These are phyloP conservation scores for Xylaria sp. DNA, from an alignment of 2,329 filamentous ascomycete genomes.

Conservation along the genomic window DNA sequence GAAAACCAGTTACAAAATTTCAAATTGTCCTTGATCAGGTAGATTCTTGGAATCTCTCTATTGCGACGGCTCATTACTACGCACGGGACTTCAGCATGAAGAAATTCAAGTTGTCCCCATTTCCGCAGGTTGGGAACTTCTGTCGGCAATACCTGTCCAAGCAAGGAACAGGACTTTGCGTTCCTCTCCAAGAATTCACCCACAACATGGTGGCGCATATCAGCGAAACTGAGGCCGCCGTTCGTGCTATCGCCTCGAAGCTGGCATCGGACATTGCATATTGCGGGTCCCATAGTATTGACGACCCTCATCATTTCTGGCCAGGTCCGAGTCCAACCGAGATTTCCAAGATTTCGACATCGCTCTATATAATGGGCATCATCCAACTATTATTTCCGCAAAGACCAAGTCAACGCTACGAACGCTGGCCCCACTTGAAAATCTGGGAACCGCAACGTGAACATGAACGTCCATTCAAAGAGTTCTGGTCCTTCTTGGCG, in stretches of 20 bases:
- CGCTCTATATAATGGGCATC: constrained; percentile 4
- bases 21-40: not conserved
- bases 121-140: not conserved
- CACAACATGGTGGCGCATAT: not conserved
- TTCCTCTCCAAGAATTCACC: not conserved
- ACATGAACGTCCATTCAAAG: not conserved
- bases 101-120: not conserved
- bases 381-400: constrained; percentile 1
- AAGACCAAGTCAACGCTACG: not conserved
- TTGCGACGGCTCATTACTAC: constrained; percentile 1
- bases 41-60: not conserved
- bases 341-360: not conserved
- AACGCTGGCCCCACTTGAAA: too few relatives aligned
- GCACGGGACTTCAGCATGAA: not conserved
- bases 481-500: constrained; percentile 20
- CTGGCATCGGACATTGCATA: not conserved
- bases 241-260: not conserved
- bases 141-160: not conserved
- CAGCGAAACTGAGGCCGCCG: not conserved
- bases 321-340: not conserved
- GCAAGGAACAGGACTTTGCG: not conserved
- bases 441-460: not conserved
- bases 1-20: not conserved
- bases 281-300: too few relatives aligned
- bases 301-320: too few relatives aligned